Conservation (phyloP, 306 rosid species). For the Lotus japonicus region DNA sequence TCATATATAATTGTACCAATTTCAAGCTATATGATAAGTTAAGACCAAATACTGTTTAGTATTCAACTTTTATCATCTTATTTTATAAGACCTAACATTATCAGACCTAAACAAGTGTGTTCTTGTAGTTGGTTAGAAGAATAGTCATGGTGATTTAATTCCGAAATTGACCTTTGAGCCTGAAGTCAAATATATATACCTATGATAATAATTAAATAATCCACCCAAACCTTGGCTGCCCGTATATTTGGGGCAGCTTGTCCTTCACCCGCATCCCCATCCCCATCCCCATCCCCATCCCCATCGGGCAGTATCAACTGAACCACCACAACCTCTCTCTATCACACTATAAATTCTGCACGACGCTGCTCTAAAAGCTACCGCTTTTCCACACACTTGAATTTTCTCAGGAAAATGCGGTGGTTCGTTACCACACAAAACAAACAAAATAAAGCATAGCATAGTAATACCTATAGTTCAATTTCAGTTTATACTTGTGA, state of each 20-base stretch:
- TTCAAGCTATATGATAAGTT: too few species aligned
- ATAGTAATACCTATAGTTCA: neutral
- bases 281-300: neutral
- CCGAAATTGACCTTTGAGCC: neutral
- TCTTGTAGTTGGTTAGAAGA: too few species aligned
- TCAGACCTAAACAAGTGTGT: too few species aligned
- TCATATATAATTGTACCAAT: too few species aligned
- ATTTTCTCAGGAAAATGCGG: slow-evolving; percentile 13
- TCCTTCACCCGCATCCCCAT: neutral
- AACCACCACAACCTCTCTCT: neutral
- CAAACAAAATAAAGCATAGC: neutral
- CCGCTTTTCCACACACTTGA: neutral
- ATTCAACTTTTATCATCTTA: too few species aligned
- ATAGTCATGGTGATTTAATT: neutral
- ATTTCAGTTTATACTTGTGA: too few species aligned
- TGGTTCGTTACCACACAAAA: neutral
- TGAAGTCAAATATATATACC: neutral
- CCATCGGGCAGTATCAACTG: neutral
- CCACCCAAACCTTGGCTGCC: neutral
- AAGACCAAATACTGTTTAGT: too few species aligned
- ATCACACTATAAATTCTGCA: slow-evolving; percentile 4
- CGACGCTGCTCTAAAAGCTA: neutral
- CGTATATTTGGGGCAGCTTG: neutral
- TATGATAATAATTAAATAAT: too few species aligned
- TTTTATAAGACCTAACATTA: too few species aligned